Evolutionary conservation across 2,329 filamentous ascomycete genomes (phyloP), one percentile per base, ranked within the genome.

Genomic region (Paracorniculantispora psalliotae): DNA sequence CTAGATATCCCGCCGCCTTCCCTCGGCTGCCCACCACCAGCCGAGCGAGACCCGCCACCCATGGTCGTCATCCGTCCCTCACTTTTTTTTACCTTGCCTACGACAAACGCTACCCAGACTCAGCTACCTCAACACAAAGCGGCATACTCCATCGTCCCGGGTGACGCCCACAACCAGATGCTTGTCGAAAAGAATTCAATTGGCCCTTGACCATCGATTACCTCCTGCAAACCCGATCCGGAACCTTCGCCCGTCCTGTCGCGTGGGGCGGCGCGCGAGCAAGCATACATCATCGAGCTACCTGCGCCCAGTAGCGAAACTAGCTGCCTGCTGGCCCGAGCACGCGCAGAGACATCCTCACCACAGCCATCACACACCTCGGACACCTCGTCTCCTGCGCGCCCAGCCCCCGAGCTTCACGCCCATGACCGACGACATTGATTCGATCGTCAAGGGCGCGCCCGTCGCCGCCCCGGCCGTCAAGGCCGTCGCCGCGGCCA

Each of bases 371-470:
- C 17, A 43, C 12, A 44, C 51, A n/a, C 28, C 30, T 33, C 30
- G 30, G 12, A 33, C 15, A 15, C 19, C 13, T 33, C 30, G 15
- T 37, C n/a, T 35, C 15, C 9, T 3, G 21, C 26, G n/a, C n/a
- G n/a, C 6, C 26, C 7, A 10, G n/a, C n/a, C 39, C 13, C 15
- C 25, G 41, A n/a, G n/a, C n/a, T n/a, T n/a, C n/a, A n/a, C 55
- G n/a, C 17, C 58, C 33, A 88, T 89, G 85, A 79, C 84, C 66
- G 82, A 87, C 70, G 79, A 83, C 62, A 81, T 96, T 69, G 92
- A 97, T 77, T 91, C 92, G 68, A 83, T 96, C 68, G 91, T 97
- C 77, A 97, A 97, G 77, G 93, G 92, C n/a, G 59, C 54, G 19
- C 54, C 59, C 47, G 59, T 52, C 41, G 54, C 46, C 37, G 56